phyloP scores from a whole-genome alignment of 176 grass and related monocot species.

The Tillandsia fasciculata region DNA sequence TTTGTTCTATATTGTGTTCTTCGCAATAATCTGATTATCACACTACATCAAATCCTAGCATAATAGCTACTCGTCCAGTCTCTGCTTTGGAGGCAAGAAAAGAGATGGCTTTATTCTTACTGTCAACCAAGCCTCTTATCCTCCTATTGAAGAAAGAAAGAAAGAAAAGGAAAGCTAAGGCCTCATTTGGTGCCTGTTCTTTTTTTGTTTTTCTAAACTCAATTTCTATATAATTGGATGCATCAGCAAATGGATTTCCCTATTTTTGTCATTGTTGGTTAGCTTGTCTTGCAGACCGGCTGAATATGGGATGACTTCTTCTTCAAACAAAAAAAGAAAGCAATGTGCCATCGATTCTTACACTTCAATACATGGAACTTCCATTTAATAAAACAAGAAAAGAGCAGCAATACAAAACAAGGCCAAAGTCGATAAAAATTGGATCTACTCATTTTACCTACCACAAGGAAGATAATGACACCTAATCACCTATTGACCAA shows the following conservation, averaged over 20 bases:
- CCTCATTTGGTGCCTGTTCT: not conserved
- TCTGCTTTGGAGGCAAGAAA: conserved; percentile 31
- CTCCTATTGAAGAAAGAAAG: not conserved
- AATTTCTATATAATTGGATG: too few relatives aligned
- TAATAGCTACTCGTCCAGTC: conserved; percentile 26
- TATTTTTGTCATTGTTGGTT: too few relatives aligned
- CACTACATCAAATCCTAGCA: too few relatives aligned
- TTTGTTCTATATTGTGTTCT: too few relatives aligned
- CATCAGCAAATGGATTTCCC: too few relatives aligned
- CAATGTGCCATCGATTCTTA: too few relatives aligned
- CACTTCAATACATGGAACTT: too few relatives aligned
- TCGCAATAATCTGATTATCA: not conserved
- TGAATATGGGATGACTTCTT: too few relatives aligned
- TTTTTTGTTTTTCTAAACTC: too few relatives aligned
- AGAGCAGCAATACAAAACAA: not conserved
- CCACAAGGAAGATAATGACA: not conserved
- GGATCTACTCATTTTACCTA: not conserved
- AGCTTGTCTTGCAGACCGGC: too few relatives aligned
- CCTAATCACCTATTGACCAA: not conserved
- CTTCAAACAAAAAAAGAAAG: too few relatives aligned
- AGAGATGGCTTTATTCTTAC: conserved; percentile 34
- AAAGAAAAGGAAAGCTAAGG: not conserved
- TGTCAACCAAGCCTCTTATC: conserved; percentile 30
- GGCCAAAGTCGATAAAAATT: not conserved
- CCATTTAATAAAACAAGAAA: too few relatives aligned